Evolutionary conservation across 148 eudicot genomes (phyloP).

Genomic region (Rhododendron williamsianum): DNA sequence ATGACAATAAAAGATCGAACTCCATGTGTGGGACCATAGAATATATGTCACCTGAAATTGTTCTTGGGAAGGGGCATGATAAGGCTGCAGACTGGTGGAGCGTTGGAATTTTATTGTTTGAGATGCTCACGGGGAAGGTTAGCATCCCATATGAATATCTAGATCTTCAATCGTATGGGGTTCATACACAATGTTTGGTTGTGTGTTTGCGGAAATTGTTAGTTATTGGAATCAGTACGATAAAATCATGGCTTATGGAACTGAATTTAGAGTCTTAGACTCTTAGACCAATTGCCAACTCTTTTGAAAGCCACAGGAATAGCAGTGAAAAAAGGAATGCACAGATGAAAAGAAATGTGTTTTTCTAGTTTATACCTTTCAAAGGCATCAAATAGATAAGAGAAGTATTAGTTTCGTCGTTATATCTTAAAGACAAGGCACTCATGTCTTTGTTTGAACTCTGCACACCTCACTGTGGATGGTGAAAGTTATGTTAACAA

Average conservation of each 20-base stretch:
- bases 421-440: neutral
- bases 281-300: neutral
- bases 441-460: neutral
- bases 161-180: neutral
- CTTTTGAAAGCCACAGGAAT: neutral
- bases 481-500: neutral
- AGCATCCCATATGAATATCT: neutral
- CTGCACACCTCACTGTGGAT: neutral
- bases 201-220: neutral
- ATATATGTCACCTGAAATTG: constrained; percentile 56
- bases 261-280: neutral
- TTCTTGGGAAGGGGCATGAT: constrained; percentile 47
- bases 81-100: constrained; percentile 62
- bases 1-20: constrained; percentile 34
- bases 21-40: constrained; percentile 50
- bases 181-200: neutral
- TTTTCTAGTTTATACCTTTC: neutral
- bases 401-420: neutral
- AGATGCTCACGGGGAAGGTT: constrained; percentile 59
- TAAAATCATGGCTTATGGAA: neutral
- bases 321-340: neutral
- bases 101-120: constrained; percentile 42
- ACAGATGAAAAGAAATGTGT: neutral
- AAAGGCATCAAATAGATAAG: neutral
- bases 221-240: neutral